Percentiles rank a stretch among this genome's conserved stretches.
Conservation (phyloP, 2,329 filamentous ascomycete species). For the Ustulina deusta region DNA sequence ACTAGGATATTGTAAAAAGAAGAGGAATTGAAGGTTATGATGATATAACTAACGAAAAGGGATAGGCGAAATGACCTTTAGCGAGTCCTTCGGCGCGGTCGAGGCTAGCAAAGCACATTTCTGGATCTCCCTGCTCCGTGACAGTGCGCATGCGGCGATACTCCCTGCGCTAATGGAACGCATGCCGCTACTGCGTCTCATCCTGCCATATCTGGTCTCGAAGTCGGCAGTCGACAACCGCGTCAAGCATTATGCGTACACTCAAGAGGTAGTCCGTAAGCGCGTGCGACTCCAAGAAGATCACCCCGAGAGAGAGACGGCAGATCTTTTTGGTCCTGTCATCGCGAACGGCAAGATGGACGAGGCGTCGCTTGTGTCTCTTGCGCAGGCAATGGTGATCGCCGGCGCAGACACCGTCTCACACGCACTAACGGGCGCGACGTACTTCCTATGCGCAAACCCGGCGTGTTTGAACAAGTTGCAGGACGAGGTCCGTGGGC, state of each 20-base stretch:
- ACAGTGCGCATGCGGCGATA: conserved; percentile 42
- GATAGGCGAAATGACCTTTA: conserved; percentile 46
- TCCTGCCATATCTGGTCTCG: conserved; percentile 42
- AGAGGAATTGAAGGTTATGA: not conserved
- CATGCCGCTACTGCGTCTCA: conserved; percentile 36
- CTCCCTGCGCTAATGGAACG: conserved; percentile 39
- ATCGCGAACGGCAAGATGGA: conserved; percentile 33
- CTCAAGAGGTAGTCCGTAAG: conserved; percentile 39
- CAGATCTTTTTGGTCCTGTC: conserved; percentile 33
- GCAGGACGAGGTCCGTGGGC: conserved; percentile 52
- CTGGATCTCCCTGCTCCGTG: conserved; percentile 46
- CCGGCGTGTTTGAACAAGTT: conserved; percentile 52
- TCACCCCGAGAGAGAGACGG: conserved; percentile 18
- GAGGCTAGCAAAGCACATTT: conserved; percentile 42
- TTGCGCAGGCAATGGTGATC: conserved; percentile 48
- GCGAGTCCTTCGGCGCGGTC: conserved; percentile 46
- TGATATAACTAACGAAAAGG: not conserved
- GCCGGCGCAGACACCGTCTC: conserved; percentile 59
- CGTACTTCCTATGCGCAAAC: conserved; percentile 54
- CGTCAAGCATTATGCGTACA: conserved; percentile 43
- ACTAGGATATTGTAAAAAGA: not conserved
- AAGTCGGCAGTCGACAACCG: conserved; percentile 40
- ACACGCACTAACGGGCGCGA: conserved; percentile 53
- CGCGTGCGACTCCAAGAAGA: conserved; percentile 39
- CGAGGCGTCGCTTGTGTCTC: conserved; percentile 43